phyloP scores from a whole-genome alignment of 768 basidiomycete genomes.

The Cubamyces sp. region DNA sequence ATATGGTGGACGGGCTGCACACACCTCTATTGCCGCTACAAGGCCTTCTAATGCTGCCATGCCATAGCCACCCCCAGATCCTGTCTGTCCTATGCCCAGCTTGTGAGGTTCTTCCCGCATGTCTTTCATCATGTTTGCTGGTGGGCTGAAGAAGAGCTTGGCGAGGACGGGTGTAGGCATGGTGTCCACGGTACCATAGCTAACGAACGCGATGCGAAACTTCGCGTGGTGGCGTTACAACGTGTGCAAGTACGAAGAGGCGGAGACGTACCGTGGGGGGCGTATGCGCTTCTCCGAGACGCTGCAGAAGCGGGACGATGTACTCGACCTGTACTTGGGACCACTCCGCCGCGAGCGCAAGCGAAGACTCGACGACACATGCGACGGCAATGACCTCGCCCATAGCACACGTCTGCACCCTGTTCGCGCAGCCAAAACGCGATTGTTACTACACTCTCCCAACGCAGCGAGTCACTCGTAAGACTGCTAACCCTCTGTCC shows the following conservation, averaged over 20 bases:
- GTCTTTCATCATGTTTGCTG: conserved; percentile 44
- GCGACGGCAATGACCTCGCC: conserved; percentile 46
- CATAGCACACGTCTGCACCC: conserved; percentile 8
- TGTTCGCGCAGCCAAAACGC: background rate
- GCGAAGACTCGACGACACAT: conserved; percentile 65
- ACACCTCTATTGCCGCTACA: conserved; percentile 50
- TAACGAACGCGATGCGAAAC: conserved; percentile 57
- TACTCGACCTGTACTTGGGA: conserved; percentile 48
- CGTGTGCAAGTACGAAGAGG: no score
- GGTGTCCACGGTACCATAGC: conserved; percentile 64
- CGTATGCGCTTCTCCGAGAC: conserved; percentile 49
- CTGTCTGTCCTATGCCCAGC: conserved; percentile 62
- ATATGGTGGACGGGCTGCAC: conserved; percentile 3
- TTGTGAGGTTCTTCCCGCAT: conserved; percentile 50
- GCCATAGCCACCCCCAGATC: conserved; percentile 44
- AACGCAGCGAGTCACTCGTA: background rate
- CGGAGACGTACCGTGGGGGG: conserved; percentile 38
- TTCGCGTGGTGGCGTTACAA: conserved; percentile 24
- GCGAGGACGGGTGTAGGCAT: conserved; percentile 57
- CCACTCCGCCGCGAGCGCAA: conserved; percentile 59
- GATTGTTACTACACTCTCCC: background rate
- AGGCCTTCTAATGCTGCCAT: conserved; percentile 75
- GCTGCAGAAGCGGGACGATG: conserved; percentile 53
- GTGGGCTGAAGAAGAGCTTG: conserved; percentile 59
- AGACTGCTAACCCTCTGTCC: background rate